Evolutionary conservation across 2,329 filamentous ascomycete species (phyloP).

Genomic region (Alternaria burnsii): DNA sequence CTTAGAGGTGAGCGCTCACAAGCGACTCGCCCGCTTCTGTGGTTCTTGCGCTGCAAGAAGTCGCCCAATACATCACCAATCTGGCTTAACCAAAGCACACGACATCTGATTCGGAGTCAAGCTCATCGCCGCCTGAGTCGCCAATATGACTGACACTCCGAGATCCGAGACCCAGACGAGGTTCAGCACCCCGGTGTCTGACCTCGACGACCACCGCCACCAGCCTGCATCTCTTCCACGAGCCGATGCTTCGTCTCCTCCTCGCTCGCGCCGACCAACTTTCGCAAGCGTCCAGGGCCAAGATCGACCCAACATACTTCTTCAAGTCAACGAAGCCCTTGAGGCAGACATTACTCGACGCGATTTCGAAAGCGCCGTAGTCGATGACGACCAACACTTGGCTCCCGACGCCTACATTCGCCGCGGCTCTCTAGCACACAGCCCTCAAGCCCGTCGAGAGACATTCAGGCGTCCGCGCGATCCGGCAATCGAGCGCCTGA

Average conservation of each 20-base stretch:
- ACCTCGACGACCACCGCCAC: conserved; percentile 87
- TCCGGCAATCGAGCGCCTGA: conserved; percentile 41
- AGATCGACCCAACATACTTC: conserved; percentile 55
- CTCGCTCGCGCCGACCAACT: conserved; percentile 70
- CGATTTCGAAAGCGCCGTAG: conserved; percentile 86
- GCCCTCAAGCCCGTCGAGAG: conserved; percentile 52
- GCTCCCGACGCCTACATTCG: conserved; percentile 57
- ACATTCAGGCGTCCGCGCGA: conserved; percentile 55
- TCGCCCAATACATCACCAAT: conserved; percentile 13
- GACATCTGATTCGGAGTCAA: conserved; percentile 29
- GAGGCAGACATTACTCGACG: conserved; percentile 62
- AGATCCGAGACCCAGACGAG: conserved; percentile 74
- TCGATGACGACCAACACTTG: conserved; percentile 71
- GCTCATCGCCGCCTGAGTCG: conserved; percentile 36
- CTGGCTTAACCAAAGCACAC: conserved; percentile 18
- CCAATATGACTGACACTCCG: conserved; percentile 63
- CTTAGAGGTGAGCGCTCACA: conserved; percentile 63
- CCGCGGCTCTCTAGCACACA: conserved; percentile 58
- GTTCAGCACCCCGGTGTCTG: conserved; percentile 77
- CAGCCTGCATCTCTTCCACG: conserved; percentile 69
- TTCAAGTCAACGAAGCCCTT: conserved; percentile 57
- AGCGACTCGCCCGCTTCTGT: conserved; percentile 57
- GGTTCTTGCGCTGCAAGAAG: conserved; percentile 45
- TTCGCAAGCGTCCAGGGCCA: conserved; percentile 70
- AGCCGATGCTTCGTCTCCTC: conserved; percentile 61